These are phyloP conservation scores for Rhodomyrtus tomentosa DNA, from an alignment of 345 rosid genomes.

Conservation along the genomic window DNA sequence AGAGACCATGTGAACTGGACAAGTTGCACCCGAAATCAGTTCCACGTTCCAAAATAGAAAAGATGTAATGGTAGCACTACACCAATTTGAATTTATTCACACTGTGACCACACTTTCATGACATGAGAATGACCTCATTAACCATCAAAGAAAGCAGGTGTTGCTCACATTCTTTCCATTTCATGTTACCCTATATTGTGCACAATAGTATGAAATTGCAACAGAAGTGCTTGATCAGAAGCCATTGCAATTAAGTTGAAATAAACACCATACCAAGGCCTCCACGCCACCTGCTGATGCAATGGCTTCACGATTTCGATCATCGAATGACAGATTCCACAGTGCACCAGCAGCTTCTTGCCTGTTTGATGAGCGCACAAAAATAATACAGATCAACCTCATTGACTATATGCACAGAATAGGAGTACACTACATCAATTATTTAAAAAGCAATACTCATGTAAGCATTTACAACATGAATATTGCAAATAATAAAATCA, in stretches of 20 bases:
- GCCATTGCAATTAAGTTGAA: neutral
- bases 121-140: neutral
- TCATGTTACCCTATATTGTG: neutral
- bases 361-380: conserved; percentile 16
- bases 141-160: neutral
- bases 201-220: neutral
- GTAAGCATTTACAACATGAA: neutral
- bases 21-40: neutral
- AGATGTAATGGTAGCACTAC: neutral
- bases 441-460: neutral
- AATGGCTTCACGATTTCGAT: conserved; percentile 75
- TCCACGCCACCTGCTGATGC: conserved; percentile 80
- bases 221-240: neutral
- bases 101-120: neutral
- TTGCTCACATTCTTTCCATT: neutral
- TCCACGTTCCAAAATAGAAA: neutral
- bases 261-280: conserved; percentile 51
- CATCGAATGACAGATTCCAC: conserved; percentile 76
- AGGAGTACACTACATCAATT: neutral
- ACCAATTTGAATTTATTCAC: neutral
- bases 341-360: conserved; percentile 89
- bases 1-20: neutral
- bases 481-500: neutral
- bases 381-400: neutral
- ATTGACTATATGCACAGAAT: neutral